Percentiles rank a stretch among this genome's conserved stretches.
These are phyloP conservation scores for Trypanosomatidae sp. DNA, from an alignment of 208 protist species.

Conservation along the genomic window DNA sequence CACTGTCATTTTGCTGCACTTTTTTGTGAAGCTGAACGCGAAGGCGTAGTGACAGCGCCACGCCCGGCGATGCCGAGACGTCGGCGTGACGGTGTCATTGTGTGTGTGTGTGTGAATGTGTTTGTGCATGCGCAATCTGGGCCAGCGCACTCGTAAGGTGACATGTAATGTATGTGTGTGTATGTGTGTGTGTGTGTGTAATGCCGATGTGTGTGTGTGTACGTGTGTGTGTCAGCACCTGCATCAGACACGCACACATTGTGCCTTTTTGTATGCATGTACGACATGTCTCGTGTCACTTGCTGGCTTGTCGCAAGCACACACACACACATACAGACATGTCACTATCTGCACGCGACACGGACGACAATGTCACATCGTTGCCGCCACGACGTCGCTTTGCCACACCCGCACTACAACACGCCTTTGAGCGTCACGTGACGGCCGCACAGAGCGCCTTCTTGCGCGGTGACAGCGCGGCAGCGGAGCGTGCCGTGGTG, in stretches of 20 bases:
- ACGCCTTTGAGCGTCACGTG: conserved; percentile 48
- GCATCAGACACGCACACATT: not conserved
- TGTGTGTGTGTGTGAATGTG: not conserved
- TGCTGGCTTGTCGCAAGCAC: not conserved
- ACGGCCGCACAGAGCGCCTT: conserved; percentile 52
- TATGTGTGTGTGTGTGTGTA: not conserved
- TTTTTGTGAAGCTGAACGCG: conserved; percentile 58
- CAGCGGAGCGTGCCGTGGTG: conserved; percentile 49
- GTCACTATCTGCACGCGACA: not conserved
- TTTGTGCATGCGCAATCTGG: not conserved
- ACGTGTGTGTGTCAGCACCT: not conserved
- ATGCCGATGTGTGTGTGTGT: not conserved
- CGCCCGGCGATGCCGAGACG: no score
- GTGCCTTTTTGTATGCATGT: not conserved
- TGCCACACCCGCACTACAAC: conserved; percentile 22
- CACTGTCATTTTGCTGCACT: conserved; percentile 79
- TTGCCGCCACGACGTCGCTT: no score
- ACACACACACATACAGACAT: not conserved
- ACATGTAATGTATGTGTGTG: not conserved
- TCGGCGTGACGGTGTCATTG: no score
- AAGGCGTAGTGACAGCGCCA: not conserved
- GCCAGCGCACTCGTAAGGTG: not conserved
- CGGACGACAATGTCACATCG: not conserved
- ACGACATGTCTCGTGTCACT: not conserved
- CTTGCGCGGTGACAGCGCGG: conserved; percentile 29